Base-by-base conservation (phyloP, 805 yeast species). In the Candida silvicultrix region DNA sequence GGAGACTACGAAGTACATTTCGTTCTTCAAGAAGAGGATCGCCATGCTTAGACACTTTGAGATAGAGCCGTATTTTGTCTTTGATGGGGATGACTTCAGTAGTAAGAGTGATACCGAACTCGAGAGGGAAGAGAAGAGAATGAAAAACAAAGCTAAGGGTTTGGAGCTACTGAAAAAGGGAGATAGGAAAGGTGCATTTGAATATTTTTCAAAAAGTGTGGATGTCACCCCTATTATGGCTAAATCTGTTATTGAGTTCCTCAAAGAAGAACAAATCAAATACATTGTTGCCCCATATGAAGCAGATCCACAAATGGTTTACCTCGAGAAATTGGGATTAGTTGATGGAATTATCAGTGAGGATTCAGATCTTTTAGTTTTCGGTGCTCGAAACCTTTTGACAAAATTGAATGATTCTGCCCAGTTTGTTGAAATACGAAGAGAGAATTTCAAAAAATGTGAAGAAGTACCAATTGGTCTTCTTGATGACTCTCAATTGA, bases 291-390 rank as follows among this genome's bases (percentile, higher is more conserved):
- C 99, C 0, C 99, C 99, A 0, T 94, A 89, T 61, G 99, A 94
- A 66, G 99, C 99, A 0, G 99, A 94, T 63, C 85, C 99, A 1
- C 99, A 94, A 63, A 79, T 94, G 85, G 98, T 90, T 10, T 89
- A 82, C 57, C 71, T 94, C 38, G 98, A 92, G 60, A 77, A 79
- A 48, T 52, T 66, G 0, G 92, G 92, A 0, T 44, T 80, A 1
- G 92, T 89, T 6, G 84, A 89, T 50, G 98, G 92, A 0, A 86
- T 94, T 5, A 72, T 94, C 9, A 83, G 96, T 38, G 99, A 94
- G 59, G 99, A 94, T 61, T 89, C 97, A 0, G 99, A 94, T 67
- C 70, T 94, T 52, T 68, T 94, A 20, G 74, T 94, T 1, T 94
- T 92, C 69, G 99, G 99, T 0, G 87, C 95, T 44, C 65, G 71